Base-by-base conservation (phyloP, 148 eudicot genomes). In the Mesembryanthemum crystallinum region DNA sequence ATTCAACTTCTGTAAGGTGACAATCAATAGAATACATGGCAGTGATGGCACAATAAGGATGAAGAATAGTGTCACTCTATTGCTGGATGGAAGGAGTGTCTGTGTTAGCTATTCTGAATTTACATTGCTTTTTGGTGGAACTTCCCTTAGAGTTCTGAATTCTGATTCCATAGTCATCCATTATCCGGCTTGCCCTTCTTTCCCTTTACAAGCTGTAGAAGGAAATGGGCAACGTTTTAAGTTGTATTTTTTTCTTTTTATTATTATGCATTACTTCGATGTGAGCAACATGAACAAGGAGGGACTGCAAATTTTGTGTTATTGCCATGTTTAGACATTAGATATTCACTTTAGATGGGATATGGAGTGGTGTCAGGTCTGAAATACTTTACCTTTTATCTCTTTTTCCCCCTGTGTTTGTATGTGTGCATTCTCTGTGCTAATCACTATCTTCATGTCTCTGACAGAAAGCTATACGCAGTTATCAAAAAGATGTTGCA, bases 401-500 rank as follows among this genome's bases (percentile, higher is more conserved):
- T 42, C 13, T 1, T 39, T 67, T 37, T 65, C 20, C 20, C 14
- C 33, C 5, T 39, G 23, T 23, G 25, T 28, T 8, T 24, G 57
- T 39, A 27, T 43, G 23, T 42, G 12, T 45, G 25, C 37, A 25
- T 45, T 20, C 21, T 33, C 3, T 17, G 30, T 29, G 47, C 33
- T 69, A 45, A 55, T 42, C 7, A 8, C 35, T 23, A 12, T 67
- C 64, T 30, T 45, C 33, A 23, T 77, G 20, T 71, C 49, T 76
- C 12, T 73, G 61, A 33, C 87, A 95, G 97, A 95, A 95, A 95
- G 98, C 98, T 37, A 76, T 82, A 54, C 92, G 91, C 68, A 95
- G 96, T 76, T 95, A 95, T 82, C 89, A 92, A 82, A 90, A 92
- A 73, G 98, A 95, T 74, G 43, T 92, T 67, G 89, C 92, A 59